These are phyloP conservation scores for Naganishia liquefaciens DNA, from an alignment of 1,284 basidiomycete species.

Conservation along the genomic window DNA sequence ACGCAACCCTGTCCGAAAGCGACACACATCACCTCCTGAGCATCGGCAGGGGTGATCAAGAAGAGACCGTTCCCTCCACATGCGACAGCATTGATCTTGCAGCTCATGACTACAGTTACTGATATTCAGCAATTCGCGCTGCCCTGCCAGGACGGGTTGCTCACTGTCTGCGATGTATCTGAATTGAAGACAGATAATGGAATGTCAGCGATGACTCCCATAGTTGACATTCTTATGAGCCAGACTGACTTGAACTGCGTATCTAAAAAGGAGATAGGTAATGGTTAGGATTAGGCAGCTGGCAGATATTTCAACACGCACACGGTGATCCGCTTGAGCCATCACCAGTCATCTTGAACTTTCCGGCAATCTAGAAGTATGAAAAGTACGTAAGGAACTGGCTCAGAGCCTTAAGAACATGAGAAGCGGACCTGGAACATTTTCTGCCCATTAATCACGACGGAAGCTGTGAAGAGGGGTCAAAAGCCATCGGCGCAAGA, in stretches of 20 bases:
- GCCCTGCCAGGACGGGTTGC: conserved; percentile 36
- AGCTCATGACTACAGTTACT: conserved; percentile 59
- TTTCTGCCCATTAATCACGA: conserved; percentile 77
- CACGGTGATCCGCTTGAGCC: conserved; percentile 54
- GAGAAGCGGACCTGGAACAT: conserved; percentile 71
- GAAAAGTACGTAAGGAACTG: background rate
- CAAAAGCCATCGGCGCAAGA: conserved; percentile 2
- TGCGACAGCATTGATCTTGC: conserved; percentile 66
- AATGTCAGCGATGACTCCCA: conserved; percentile 5
- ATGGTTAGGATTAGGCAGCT: background rate
- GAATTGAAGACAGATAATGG: conserved; percentile 63
- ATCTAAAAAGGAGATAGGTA: conserved; percentile 73
- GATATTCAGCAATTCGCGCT: too few species aligned
- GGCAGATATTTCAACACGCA: conserved; percentile 39
- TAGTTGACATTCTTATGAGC: background rate
- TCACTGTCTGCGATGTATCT: conserved; percentile 57
- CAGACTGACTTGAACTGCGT: conserved; percentile 62
- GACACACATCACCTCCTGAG: conserved; percentile 68
- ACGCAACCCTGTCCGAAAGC: conserved; percentile 58
- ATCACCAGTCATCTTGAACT: conserved; percentile 93
- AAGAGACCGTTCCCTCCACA: conserved; percentile 91
- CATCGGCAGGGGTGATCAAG: conserved; percentile 65
- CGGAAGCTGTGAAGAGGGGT: conserved; percentile 55
- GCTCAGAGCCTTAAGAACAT: background rate
- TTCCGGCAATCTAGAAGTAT: conserved; percentile 44